Evolutionary conservation across 768 basidiomycete genomes (phyloP).

Genomic region (Calocybe cyanea): DNA sequence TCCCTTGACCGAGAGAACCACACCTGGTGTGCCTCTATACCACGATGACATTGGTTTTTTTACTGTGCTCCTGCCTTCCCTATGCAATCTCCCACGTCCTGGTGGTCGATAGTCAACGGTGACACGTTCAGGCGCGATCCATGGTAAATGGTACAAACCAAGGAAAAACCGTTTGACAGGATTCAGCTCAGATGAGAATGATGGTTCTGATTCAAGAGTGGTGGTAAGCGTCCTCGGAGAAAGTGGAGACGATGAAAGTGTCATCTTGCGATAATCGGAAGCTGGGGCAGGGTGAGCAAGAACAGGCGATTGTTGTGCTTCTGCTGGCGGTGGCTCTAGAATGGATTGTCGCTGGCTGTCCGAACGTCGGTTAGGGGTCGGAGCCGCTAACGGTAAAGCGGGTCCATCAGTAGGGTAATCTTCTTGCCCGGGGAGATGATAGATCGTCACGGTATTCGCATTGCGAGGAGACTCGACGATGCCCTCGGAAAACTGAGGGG

Average conservation of each 20-base stretch:
- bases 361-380: constrained; percentile 12
- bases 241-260: constrained; percentile 21
- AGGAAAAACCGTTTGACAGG: constrained; percentile 40
- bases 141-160: constrained; percentile 40
- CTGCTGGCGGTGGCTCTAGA: constrained; percentile 3
- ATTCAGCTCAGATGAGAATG: constrained; percentile 32
- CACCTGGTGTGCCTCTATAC: constrained; percentile 26
- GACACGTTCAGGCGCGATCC: constrained; percentile 41
- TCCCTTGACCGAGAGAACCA: constrained; percentile 18
- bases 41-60: constrained; percentile 30
- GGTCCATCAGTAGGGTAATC: constrained; percentile 4
- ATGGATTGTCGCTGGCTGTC: constrained; percentile 1
- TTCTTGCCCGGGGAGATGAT: constrained; percentile 15
- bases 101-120: constrained; percentile 43
- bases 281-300: constrained; percentile 29
- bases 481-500: constrained; percentile 17
- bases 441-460: constrained; percentile 16
- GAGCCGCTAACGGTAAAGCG: constrained; percentile 7
- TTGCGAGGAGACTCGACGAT: constrained; percentile 3
- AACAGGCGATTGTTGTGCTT: constrained; percentile 24
- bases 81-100: constrained; percentile 16
- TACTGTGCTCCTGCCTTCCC: constrained; percentile 12
- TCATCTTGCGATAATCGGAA: constrained; percentile 37
- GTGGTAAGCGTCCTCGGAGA: constrained; percentile 18
- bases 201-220: constrained; percentile 29